Evolutionary conservation across 2,329 filamentous ascomycete genomes (phyloP).

Genomic region (Fusarium dlaminii): DNA sequence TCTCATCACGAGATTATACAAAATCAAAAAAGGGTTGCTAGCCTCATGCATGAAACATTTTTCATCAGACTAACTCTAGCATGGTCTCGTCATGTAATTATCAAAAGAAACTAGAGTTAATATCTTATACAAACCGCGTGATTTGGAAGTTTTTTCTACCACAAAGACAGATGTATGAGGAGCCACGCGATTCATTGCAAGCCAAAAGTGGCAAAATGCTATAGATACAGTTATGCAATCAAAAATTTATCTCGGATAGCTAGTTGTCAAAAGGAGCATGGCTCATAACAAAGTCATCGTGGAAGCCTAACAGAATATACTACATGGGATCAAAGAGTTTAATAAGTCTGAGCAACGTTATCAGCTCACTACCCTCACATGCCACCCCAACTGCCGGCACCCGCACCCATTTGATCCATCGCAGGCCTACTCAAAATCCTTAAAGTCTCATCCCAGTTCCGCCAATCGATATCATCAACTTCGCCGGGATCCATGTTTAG

Average conservation of each 20-base stretch:
- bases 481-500: constrained; percentile 26
- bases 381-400: constrained; percentile 30
- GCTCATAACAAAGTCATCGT: neutral
- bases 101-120: neutral
- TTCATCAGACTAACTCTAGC: neutral
- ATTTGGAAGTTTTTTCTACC: neutral
- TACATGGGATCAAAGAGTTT: neutral
- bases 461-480: constrained; percentile 34
- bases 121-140: neutral
- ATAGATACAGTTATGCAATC: neutral
- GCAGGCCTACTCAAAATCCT: constrained; percentile 1
- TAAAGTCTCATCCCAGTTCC: constrained; percentile 31
- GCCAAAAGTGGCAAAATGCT: neutral
- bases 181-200: neutral
- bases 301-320: neutral
- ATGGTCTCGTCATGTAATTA: neutral
- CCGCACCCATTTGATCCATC: neutral
- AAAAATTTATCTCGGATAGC: neutral
- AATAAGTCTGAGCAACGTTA: neutral
- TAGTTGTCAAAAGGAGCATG: too few species aligned
- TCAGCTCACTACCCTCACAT: constrained; percentile 9
- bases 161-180: neutral
- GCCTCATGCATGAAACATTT: neutral
- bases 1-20: neutral
- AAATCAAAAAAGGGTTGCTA: neutral